A percentile compares a stretch with the other conserved stretches of the same genome.
Evolutionary conservation across 768 basidiomycete genomes (phyloP).

Genomic region (Suillus cothurnatus): DNA sequence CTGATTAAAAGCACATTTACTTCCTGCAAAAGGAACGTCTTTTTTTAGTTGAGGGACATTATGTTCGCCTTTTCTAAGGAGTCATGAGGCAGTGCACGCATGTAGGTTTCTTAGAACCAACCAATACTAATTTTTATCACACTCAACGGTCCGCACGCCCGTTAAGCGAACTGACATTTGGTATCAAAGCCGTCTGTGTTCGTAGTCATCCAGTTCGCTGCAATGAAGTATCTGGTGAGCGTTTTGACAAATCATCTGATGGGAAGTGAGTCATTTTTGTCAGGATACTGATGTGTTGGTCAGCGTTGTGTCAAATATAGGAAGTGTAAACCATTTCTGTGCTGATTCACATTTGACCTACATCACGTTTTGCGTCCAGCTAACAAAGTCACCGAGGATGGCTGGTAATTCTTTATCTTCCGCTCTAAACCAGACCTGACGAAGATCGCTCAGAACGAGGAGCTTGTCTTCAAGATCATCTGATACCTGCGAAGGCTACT

Average conservation of each 20-base stretch:
- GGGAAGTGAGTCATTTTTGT: neutral
- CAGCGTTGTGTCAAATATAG: neutral
- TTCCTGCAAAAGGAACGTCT: neutral
- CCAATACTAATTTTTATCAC: neutral
- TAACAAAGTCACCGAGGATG: constrained; percentile 22
- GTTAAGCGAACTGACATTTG: neutral
- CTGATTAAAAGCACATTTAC: neutral
- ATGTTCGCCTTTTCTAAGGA: neutral
- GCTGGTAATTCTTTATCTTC: constrained; percentile 17
- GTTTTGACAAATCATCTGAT: neutral
- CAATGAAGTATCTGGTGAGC: neutral
- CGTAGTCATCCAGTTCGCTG: neutral
- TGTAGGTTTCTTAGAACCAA: neutral
- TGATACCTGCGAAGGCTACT: constrained; percentile 19
- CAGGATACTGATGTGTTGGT: neutral
- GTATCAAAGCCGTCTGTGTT: neutral
- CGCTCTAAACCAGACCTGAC: constrained; percentile 15
- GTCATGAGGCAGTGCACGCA: neutral
- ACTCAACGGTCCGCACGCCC: neutral
- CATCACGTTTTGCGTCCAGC: constrained; percentile 15
- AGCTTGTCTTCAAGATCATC: constrained; percentile 33
- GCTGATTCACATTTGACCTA: neutral
- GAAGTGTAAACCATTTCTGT: neutral
- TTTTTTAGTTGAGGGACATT: neutral
- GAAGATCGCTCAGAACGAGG: constrained; percentile 20